Evolutionary conservation across 768 basidiomycete genomes (phyloP).

Genomic region (Myochromella boudieri): DNA sequence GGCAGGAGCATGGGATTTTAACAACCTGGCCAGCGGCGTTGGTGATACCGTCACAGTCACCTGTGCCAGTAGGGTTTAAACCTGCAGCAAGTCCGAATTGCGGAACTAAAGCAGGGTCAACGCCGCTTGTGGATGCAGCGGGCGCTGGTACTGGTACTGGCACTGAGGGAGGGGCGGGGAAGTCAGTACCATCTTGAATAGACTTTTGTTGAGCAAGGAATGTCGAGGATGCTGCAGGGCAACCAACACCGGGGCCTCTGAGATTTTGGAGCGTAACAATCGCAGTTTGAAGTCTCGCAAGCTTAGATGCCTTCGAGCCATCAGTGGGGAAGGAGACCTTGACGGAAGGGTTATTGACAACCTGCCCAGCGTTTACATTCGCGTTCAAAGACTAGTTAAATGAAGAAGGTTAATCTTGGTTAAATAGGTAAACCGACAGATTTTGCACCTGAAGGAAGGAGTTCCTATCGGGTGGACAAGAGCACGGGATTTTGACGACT

Average conservation of each 20-base stretch:
- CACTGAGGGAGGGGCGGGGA: conserved; percentile 18
- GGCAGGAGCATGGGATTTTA: conserved; percentile 67
- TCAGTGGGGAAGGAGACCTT: conserved; percentile 63
- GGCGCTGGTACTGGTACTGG: conserved; percentile 21
- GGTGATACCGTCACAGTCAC: conserved; percentile 67
- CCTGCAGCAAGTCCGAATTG: conserved; percentile 55
- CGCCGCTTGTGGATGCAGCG: conserved; percentile 34
- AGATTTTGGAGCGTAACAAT: conserved; percentile 75
- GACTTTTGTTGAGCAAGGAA: conserved; percentile 44
- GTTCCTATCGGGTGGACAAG: conserved; percentile 58
- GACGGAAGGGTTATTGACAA: conserved; percentile 64
- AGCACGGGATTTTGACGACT: conserved; percentile 61
- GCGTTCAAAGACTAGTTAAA: conserved; percentile 41
- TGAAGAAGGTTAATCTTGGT: not conserved
- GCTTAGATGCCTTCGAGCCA: conserved; percentile 47
- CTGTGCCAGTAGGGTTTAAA: conserved; percentile 65
- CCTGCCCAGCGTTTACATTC: conserved; percentile 62
- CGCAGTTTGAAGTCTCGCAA: conserved; percentile 58
- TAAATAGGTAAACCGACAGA: too few relatives aligned
- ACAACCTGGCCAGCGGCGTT: conserved; percentile 54
- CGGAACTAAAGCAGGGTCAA: conserved; percentile 56
- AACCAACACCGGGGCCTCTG: conserved; percentile 64
- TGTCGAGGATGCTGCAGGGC: conserved; percentile 66
- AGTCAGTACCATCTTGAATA: conserved; percentile 30
- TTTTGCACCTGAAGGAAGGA: conserved; percentile 39